Percentiles rank a stretch among this genome's conserved stretches.
Conservation (phyloP, 2,329 filamentous ascomycete genomes). For the Hypomyces perniciosus region DNA sequence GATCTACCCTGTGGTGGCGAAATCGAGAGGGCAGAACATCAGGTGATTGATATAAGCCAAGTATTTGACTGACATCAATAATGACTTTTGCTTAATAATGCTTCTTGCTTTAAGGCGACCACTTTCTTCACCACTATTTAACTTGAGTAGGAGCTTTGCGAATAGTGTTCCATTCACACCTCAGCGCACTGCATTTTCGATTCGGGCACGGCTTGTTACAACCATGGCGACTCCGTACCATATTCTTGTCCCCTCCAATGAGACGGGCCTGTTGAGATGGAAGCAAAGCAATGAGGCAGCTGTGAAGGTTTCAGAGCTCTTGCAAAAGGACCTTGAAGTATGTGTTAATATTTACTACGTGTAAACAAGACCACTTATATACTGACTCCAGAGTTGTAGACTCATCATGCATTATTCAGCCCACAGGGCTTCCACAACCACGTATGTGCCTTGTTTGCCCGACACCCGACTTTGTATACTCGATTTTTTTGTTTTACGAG, state of each 20-base stretch:
- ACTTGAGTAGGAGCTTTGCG: not conserved
- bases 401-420: conserved; percentile 78
- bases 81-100: not conserved
- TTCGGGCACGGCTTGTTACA: not conserved
- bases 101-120: not conserved
- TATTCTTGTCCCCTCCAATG: conserved; percentile 41
- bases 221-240: conserved; percentile 42
- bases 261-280: conserved; percentile 45
- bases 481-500: not conserved
- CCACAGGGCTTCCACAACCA: conserved; percentile 73
- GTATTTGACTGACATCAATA: too few relatives aligned
- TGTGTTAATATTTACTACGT: conserved; percentile 2
- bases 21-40: too few relatives aligned
- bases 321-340: conserved; percentile 69
- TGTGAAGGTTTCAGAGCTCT: conserved; percentile 54
- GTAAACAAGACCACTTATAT: too few relatives aligned
- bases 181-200: not conserved
- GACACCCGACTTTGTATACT: too few relatives aligned
- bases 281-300: conserved; percentile 54
- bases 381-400: conserved; percentile 14
- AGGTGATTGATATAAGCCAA: too few relatives aligned
- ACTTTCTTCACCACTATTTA: not conserved
- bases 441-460: conserved; percentile 32
- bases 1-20: too few relatives aligned
- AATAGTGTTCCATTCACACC: not conserved